phyloP scores from a whole-genome alignment of 164 flowering plant species.

The Vitis cinerea region DNA sequence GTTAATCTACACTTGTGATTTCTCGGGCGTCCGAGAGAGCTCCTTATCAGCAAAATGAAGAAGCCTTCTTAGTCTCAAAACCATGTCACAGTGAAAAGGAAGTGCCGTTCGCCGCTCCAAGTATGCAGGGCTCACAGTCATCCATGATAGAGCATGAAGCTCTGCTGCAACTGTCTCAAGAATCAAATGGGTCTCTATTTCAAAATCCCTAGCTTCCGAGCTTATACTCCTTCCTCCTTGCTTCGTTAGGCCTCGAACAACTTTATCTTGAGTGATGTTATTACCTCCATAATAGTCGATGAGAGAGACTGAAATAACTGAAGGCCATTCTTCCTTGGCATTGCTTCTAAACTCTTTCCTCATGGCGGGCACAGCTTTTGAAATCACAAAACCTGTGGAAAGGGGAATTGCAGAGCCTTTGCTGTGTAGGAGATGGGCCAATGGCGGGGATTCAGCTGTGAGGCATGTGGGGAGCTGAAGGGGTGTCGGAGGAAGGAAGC shows the following conservation, averaged over 20 bases:
- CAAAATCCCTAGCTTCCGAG: slow-evolving; percentile 54
- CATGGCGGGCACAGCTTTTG: slow-evolving; percentile 84
- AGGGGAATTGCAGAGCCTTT: slow-evolving; percentile 89
- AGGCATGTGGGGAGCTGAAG: slow-evolving; percentile 94
- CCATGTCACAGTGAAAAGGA: slow-evolving; percentile 96
- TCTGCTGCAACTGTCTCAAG: slow-evolving; percentile 82
- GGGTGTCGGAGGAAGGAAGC: slow-evolving; percentile 74
- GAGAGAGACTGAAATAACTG: slow-evolving; percentile 75
- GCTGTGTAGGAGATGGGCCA: slow-evolving; percentile 98
- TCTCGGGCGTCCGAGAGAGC: slow-evolving; percentile 47
- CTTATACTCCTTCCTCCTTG: slow-evolving; percentile 42
- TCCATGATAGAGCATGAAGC: slow-evolving; percentile 96
- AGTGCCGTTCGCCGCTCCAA: slow-evolving; percentile 81
- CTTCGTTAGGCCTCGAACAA: slow-evolving; percentile 40
- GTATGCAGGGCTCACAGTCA: slow-evolving; percentile 91
- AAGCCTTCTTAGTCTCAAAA: slow-evolving; percentile 81
- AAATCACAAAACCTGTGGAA: slow-evolving; percentile 89
- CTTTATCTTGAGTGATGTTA: slow-evolving; percentile 54
- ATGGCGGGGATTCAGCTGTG: slow-evolving; percentile 94
- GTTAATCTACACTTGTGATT: slow-evolving; percentile 15
- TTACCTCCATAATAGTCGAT: slow-evolving; percentile 81
- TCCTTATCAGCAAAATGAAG: slow-evolving; percentile 89
- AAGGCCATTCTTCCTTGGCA: slow-evolving; percentile 87
- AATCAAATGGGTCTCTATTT: slow-evolving; percentile 62
- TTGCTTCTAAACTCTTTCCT: slow-evolving; percentile 47